A percentile compares a stretch with the other conserved stretches of the same genome.
phyloP scores from a whole-genome alignment of 1,139 yeast species.

The Suhomyces bokatorum region DNA sequence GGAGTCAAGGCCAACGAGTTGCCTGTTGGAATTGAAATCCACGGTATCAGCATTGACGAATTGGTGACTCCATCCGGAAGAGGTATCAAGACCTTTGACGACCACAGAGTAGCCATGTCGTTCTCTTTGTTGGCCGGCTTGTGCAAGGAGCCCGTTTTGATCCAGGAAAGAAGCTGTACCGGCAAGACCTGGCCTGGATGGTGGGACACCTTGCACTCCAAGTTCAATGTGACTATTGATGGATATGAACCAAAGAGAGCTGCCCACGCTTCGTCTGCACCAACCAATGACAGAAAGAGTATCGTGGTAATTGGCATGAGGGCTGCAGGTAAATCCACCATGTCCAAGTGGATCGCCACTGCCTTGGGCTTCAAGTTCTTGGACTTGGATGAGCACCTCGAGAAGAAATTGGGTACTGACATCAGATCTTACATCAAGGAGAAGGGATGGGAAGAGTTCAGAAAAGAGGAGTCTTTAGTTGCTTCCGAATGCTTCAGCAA shows the following conservation, averaged over 20 bases:
- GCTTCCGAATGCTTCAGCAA: constrained; percentile 52
- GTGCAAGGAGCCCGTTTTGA: constrained; percentile 57
- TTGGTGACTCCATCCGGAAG: constrained; percentile 52
- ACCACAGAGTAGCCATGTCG: constrained; percentile 98
- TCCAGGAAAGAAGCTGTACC: constrained; percentile 87
- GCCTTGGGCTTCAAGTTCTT: constrained; percentile 69
- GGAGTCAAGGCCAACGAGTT: constrained; percentile 85
- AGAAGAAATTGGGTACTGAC: constrained; percentile 50
- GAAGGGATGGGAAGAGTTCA: constrained; percentile 85
- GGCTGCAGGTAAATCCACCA: constrained; percentile 93
- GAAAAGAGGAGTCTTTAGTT: constrained; percentile 63
- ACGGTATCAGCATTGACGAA: constrained; percentile 55
- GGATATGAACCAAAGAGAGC: constrained; percentile 56
- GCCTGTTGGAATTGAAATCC: constrained; percentile 88
- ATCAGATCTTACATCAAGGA: constrained; percentile 68
- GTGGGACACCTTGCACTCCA: constrained; percentile 90
- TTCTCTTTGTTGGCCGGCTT: constrained; percentile 79
- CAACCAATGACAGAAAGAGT: constrained; percentile 41
- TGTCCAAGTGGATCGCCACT: constrained; percentile 78
- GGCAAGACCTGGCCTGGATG: constrained; percentile 99
- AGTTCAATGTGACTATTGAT: constrained; percentile 62
- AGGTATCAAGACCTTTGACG: constrained; percentile 83
- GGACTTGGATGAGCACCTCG: constrained; percentile 78
- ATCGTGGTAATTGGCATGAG: constrained; percentile 94
- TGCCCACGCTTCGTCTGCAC: constrained; percentile 4